These are phyloP conservation scores for Lasiosphaeria ovina DNA, from an alignment of 495 filamentous ascomycete genomes.

Conservation along the genomic window DNA sequence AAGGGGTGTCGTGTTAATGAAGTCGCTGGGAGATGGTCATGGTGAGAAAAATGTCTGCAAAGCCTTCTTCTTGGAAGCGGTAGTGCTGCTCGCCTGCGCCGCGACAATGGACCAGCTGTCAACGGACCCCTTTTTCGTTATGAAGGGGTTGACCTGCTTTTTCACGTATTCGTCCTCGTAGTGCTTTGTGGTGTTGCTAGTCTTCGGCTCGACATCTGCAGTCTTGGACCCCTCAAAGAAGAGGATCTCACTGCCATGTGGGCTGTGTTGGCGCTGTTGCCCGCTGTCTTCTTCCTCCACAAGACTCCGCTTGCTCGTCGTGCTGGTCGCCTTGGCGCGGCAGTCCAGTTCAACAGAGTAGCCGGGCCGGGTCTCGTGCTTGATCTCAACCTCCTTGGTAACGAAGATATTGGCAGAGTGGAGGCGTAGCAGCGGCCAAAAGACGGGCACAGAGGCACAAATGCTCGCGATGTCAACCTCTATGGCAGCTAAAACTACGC, in stretches of 20 bases:
- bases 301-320: background rate
- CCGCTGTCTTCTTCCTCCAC: background rate
- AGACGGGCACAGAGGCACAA: constrained; percentile 36
- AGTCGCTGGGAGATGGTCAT: no score
- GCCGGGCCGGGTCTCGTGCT: constrained; percentile 16
- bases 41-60: background rate
- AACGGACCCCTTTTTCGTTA: background rate
- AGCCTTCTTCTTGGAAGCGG: background rate
- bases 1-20: no score
- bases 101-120: background rate
- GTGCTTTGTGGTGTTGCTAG: background rate
- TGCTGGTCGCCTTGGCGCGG: background rate
- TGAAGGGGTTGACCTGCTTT: background rate
- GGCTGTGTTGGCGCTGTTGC: background rate
- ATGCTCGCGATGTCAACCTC: constrained; percentile 35
- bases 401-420: constrained; percentile 33
- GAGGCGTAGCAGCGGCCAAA: constrained; percentile 34
- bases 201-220: background rate
- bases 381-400: constrained; percentile 33
- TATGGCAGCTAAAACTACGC: constrained; percentile 30
- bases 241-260: background rate
- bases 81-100: background rate
- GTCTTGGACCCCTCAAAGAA: background rate
- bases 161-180: background rate
- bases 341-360: background rate